Percentiles rank a stretch among this genome's conserved stretches.
These are phyloP conservation scores for Linum usitatissimum DNA, from an alignment of 345 rosid species.

Conservation along the genomic window DNA sequence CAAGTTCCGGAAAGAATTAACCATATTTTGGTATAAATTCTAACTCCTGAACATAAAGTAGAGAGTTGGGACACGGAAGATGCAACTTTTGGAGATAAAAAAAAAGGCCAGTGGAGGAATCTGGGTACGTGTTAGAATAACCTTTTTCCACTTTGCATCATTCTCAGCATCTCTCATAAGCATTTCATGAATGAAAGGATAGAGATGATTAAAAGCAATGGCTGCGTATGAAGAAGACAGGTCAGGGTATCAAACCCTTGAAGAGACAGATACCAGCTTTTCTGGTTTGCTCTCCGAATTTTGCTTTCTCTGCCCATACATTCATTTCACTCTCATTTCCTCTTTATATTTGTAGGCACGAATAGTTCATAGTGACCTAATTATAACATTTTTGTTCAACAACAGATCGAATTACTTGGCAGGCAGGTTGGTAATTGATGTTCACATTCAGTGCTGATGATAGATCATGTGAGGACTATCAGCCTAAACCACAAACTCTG, in stretches of 20 bases:
- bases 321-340: neutral
- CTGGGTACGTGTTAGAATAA: conserved; percentile 8
- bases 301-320: too few relatives aligned
- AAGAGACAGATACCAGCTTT: neutral
- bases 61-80: too few relatives aligned
- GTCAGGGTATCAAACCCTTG: neutral
- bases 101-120: neutral
- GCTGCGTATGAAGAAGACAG: neutral
- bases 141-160: neutral
- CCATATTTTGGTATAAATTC: too few relatives aligned
- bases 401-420: too few relatives aligned
- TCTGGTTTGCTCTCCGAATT: neutral
- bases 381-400: too few relatives aligned
- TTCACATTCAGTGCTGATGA: too few relatives aligned
- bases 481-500: too few relatives aligned
- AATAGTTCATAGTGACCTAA: too few relatives aligned
- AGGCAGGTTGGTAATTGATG: too few relatives aligned
- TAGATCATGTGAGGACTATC: too few relatives aligned
- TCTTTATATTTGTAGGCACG: neutral
- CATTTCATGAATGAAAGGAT: neutral
- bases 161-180: neutral
- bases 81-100: neutral
- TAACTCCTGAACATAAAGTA: too few relatives aligned
- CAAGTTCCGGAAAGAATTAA: too few relatives aligned
- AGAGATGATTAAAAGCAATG: neutral